A percentile compares a stretch with the other conserved stretches of the same genome.
These are phyloP conservation scores for Yarrowia osloensis DNA, from an alignment of 805 yeast genomes.

Conservation along the genomic window DNA sequence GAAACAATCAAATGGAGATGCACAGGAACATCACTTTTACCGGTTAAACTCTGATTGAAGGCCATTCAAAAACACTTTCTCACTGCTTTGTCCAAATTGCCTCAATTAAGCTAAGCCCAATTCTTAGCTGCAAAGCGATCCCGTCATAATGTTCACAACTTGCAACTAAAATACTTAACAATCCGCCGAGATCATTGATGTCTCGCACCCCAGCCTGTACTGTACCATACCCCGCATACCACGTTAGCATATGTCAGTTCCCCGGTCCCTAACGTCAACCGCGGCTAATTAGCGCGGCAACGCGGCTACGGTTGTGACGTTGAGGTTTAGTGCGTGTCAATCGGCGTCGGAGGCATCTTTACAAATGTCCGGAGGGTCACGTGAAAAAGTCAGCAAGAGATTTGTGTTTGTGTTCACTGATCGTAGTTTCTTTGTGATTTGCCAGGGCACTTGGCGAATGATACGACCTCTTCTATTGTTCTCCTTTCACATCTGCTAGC, in stretches of 20 bases:
- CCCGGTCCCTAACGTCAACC: not conserved
- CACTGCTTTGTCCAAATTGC: too few species aligned
- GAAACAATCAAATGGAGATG: not conserved
- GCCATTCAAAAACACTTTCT: too few species aligned
- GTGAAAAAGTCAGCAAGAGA: too few species aligned
- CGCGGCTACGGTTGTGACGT: slow-evolving; percentile 2
- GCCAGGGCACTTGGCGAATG: too few species aligned
- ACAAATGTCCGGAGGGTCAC: not conserved
- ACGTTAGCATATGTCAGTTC: not conserved
- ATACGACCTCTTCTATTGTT: too few species aligned
- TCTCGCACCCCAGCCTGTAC: not conserved
- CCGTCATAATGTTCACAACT: too few species aligned
- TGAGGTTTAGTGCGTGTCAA: not conserved
- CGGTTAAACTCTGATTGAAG: not conserved
- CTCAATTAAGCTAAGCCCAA: too few species aligned
- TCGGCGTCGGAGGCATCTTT: not conserved
- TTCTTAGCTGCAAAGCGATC: too few species aligned
- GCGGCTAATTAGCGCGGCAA: slow-evolving; percentile 8
- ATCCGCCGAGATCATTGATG: too few species aligned
- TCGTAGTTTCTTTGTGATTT: not conserved
- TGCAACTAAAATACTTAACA: too few species aligned
- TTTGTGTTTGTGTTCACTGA: too few species aligned
- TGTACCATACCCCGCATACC: not conserved
- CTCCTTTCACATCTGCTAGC: not conserved
- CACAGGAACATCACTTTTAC: not conserved